These are phyloP conservation scores for Dendrobium huoshanense DNA, from an alignment of 106 monocot species.

Conservation along the genomic window DNA sequence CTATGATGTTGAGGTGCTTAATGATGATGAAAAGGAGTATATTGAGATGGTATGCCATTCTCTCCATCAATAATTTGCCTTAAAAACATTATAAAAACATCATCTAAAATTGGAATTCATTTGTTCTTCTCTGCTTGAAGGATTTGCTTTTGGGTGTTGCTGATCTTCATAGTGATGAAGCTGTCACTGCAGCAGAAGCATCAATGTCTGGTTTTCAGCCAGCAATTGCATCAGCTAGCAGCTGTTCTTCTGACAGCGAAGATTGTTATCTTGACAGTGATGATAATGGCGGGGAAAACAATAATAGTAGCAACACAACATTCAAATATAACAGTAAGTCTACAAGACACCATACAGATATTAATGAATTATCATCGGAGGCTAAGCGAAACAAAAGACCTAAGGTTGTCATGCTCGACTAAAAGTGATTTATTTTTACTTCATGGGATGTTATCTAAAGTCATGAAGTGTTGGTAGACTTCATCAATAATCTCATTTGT, in stretches of 20 bases:
- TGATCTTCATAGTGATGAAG: constrained; percentile 69
- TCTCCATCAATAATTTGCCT: not conserved
- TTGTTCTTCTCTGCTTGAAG: constrained; percentile 28
- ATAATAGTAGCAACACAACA: not conserved
- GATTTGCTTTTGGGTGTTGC: constrained; percentile 91
- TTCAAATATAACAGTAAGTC: not conserved
- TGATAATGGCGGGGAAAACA: constrained; percentile 2
- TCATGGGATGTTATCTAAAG: not conserved
- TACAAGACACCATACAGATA: not conserved
- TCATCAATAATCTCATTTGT: too few species aligned
- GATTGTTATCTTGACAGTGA: constrained; percentile 14
- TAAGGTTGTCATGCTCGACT: constrained; percentile 61
- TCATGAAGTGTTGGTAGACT: too few species aligned
- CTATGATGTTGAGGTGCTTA: constrained; percentile 69
- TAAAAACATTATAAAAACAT: not conserved
- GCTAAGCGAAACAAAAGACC: constrained; percentile 40
- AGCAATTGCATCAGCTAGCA: constrained; percentile 7
- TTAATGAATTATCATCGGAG: not conserved
- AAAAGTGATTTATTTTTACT: constrained; percentile 8
- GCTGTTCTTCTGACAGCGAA: constrained; percentile 19
- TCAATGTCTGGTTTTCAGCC: constrained; percentile 20
- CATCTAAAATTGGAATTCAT: not conserved
- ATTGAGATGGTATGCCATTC: constrained; percentile 66
- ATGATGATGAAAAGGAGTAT: constrained; percentile 58
- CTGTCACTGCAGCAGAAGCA: constrained; percentile 67